Evolutionary conservation across 1,139 yeast genomes (phyloP), one percentile per base, ranked within the genome.

Genomic region (Hemisphaericaspora lyxosophila): DNA sequence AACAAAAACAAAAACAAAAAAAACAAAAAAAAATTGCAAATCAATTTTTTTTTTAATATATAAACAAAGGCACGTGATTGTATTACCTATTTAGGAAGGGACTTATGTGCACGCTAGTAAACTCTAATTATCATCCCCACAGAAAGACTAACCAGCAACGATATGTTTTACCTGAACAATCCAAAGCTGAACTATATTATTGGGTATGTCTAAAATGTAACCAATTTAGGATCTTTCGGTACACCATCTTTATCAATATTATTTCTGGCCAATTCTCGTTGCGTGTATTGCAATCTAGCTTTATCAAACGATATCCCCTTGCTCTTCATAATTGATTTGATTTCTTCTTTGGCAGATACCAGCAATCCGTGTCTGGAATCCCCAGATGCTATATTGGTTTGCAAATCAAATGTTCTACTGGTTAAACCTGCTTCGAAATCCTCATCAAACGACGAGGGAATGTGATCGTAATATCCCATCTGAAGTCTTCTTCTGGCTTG

Each of bases 371-470:
- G 53, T 39, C 95, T 70, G 1, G 64, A 34, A 51, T 86, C 95
- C 9, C 60, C 57, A 17, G 45, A 53, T 11, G 66, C 49, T 42
- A 83, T 80, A 33, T 72, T 68, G 11, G 64, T 49, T 5, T 53
- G 52, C 22, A 85, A 56, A 54, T 82, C 78, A 52, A 86, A 86
- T 26, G 64, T 74, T 29, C 60, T 64, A 13, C 94, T 85, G 27
- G 70, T 64, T 26, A 86, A 60, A 0, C 95, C 95, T n/a, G 67
- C 64, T 36, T 80, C 86, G 17, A 79, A 52, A 55, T 86, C 95
- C 11, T 68, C 68, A 31, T 64, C 62, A 54, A 85, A 85, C 1
- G 81, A 65, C 22, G 47, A 27, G 5, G 37, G 39, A 5, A 59
- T 33, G 8, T 42, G 37, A n/a, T 42, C 38, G 35, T 59, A 58